Evolutionary conservation across 2,329 filamentous ascomycete genomes (phyloP).

Genomic region (Neopestalotiopsis sp.): DNA sequence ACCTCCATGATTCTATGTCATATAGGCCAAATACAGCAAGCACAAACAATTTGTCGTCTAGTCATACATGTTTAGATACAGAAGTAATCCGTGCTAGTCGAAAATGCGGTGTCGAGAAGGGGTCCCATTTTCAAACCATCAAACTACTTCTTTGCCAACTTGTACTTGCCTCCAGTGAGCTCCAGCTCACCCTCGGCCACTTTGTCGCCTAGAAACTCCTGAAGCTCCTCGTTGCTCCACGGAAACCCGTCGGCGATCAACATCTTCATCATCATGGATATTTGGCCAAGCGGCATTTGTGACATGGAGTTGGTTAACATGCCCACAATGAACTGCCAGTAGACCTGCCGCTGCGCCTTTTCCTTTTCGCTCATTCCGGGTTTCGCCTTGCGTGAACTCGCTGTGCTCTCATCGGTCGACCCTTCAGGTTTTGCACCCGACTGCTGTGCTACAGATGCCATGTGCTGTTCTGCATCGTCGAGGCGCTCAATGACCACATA

Average conservation of each 20-base stretch:
- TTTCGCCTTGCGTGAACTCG: constrained; percentile 54
- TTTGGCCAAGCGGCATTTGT: constrained; percentile 78
- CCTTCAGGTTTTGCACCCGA: constrained; percentile 20
- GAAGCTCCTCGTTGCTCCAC: constrained; percentile 87
- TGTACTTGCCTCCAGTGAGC: constrained; percentile 73
- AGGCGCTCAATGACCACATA: constrained; percentile 74
- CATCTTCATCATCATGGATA: constrained; percentile 96
- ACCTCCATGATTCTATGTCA: too few relatives aligned
- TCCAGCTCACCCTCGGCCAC: constrained; percentile 74
- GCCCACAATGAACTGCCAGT: constrained; percentile 90
- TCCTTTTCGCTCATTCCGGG: constrained; percentile 66
- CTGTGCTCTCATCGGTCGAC: constrained; percentile 28
- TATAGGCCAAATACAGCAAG: too few relatives aligned
- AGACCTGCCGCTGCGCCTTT: constrained; percentile 65
- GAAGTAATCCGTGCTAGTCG: too few relatives aligned
- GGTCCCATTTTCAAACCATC: too few relatives aligned
- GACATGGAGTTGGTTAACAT: constrained; percentile 93
- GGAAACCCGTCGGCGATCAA: constrained; percentile 86
- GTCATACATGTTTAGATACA: too few relatives aligned
- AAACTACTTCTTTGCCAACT: constrained; percentile 60
- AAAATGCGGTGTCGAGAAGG: too few relatives aligned
- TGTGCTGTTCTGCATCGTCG: constrained; percentile 42
- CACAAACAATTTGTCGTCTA: too few relatives aligned
- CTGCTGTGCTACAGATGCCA: constrained; percentile 25
- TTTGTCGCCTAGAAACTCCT: constrained; percentile 80